These are phyloP conservation scores for Hyphopichia buzzinii DNA, from an alignment of 1,139 yeast species.

Conservation along the genomic window DNA sequence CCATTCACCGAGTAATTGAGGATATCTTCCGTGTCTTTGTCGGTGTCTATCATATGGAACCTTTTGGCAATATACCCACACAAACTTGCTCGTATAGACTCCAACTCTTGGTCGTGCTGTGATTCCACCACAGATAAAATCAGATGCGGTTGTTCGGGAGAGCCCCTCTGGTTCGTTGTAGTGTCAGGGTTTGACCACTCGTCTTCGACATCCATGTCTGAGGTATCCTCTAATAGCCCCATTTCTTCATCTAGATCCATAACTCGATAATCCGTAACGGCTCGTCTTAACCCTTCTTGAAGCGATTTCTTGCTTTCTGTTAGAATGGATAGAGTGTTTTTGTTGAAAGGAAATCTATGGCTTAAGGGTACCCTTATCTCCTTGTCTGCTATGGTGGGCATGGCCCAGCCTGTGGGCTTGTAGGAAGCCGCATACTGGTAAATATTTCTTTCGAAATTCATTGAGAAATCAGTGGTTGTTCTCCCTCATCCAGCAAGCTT, in stretches of 20 bases:
- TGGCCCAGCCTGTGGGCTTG: background rate
- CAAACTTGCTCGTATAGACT: conserved; percentile 5
- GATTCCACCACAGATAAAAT: background rate
- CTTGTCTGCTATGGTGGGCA: background rate
- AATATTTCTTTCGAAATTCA: too few relatives aligned
- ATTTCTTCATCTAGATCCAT: too few relatives aligned
- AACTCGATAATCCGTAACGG: too few relatives aligned
- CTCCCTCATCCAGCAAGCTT: too few relatives aligned
- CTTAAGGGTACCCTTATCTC: background rate
- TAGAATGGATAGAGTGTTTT: background rate
- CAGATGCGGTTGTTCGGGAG: background rate
- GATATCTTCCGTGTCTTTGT: background rate
- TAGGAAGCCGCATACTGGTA: too few relatives aligned
- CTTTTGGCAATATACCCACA: conserved; percentile 6
- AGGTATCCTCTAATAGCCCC: too few relatives aligned
- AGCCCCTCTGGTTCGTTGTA: background rate
- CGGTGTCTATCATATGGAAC: conserved; percentile 3
- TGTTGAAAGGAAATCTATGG: conserved; percentile 4
- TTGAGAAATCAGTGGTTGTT: too few relatives aligned
- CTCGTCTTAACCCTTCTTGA: background rate
- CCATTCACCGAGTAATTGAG: conserved; percentile 6
- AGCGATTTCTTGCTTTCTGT: conserved; percentile 1
- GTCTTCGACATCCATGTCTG: too few relatives aligned
- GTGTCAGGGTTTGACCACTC: background rate
- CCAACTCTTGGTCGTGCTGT: conserved; percentile 1